phyloP scores from a whole-genome alignment of 345 rosid species.

The Moricandia arvensis region DNA sequence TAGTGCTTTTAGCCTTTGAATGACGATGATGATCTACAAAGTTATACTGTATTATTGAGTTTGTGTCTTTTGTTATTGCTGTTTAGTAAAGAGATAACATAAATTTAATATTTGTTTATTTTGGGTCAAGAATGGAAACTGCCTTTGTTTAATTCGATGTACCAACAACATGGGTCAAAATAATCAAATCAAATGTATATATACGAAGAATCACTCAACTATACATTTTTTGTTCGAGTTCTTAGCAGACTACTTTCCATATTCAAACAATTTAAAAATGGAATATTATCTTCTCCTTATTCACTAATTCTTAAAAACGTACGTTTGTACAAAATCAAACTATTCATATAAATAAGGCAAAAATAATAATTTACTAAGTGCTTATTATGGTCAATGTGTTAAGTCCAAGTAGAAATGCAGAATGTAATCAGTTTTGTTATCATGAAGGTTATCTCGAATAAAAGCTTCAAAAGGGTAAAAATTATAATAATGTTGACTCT shows the following conservation, averaged over 20 bases:
- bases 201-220: background rate
- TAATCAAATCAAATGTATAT: background rate
- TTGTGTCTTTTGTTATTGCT: background rate
- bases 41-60: background rate
- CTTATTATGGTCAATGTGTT: background rate
- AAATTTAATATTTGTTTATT: background rate
- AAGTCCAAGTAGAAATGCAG: background rate
- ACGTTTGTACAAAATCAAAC: background rate
- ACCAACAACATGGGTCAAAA: constrained; percentile 27
- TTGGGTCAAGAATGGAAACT: constrained; percentile 33
- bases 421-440: background rate
- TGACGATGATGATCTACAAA: background rate
- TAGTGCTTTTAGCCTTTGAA: background rate
- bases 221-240: background rate
- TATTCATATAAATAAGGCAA: background rate
- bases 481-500: constrained; percentile 4
- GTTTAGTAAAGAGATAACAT: background rate
- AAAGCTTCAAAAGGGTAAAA: background rate
- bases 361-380: background rate
- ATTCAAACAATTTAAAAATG: background rate
- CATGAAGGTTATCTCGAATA: background rate
- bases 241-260: background rate
- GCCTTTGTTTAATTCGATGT: background rate
- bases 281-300: background rate
- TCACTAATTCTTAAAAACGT: background rate